Conservation (phyloP, 169 alveolate genomes). For the Plasmodium inui region DNA sequence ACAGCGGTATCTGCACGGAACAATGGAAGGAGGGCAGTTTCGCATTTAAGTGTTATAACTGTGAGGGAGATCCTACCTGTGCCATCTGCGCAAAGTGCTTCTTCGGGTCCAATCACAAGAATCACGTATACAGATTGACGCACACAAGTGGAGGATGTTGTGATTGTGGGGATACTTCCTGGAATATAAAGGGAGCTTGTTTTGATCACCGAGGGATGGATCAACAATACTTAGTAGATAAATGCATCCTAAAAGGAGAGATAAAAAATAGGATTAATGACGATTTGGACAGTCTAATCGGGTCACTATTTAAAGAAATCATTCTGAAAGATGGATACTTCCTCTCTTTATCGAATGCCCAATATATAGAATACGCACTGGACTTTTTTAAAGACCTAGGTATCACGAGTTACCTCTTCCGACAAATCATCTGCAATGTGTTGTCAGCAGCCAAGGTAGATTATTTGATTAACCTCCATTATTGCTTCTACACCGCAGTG, state of each 20-base stretch:
- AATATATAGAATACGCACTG: slow-evolving; percentile 40
- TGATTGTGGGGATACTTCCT: slow-evolving; percentile 77
- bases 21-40: slow-evolving; percentile 71
- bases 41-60: slow-evolving; percentile 75
- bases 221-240: background rate
- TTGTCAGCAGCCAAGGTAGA: slow-evolving; percentile 40
- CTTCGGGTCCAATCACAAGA: slow-evolving; percentile 58
- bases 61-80: slow-evolving; percentile 76
- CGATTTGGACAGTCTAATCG: slow-evolving; percentile 22
- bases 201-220: slow-evolving; percentile 65
- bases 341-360: slow-evolving; percentile 27
- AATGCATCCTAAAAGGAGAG: slow-evolving; percentile 5
- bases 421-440: slow-evolving; percentile 58
- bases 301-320: slow-evolving; percentile 49
- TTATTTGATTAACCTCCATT: slow-evolving; percentile 43
- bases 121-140: slow-evolving; percentile 50
- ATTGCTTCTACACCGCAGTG: slow-evolving; percentile 27
- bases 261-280: slow-evolving; percentile 31
- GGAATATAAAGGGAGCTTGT: slow-evolving; percentile 73
- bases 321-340: slow-evolving; percentile 48
- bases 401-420: slow-evolving; percentile 43
- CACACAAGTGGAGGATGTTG: slow-evolving; percentile 76
- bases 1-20: slow-evolving; percentile 64
- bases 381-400: slow-evolving; percentile 69
- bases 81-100: slow-evolving; percentile 75